phyloP scores from a whole-genome alignment of 768 basidiomycete genomes.

The Lactarius sp. region DNA sequence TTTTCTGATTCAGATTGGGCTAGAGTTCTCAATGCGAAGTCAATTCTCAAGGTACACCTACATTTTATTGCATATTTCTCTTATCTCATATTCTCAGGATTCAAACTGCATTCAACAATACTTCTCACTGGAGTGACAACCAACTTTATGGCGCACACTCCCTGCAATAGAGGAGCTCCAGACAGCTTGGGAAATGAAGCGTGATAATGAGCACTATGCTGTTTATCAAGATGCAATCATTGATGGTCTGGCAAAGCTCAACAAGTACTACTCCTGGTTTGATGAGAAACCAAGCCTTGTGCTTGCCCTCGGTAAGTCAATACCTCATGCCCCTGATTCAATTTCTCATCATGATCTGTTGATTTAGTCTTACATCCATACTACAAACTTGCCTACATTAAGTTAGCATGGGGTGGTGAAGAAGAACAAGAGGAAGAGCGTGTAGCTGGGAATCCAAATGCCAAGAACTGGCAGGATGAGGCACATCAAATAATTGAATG shows the following conservation, averaged over 20 bases:
- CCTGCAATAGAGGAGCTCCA: too few species aligned
- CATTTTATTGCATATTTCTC: too few species aligned
- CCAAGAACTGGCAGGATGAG: too few species aligned
- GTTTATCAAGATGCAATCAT: conserved; percentile 27
- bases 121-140: conserved; percentile 29
- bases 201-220: background rate
- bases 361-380: too few species aligned
- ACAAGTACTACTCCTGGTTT: conserved; percentile 25
- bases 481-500: too few species aligned
- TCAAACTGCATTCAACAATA: conserved; percentile 29
- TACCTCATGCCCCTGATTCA: too few species aligned
- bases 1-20: background rate
- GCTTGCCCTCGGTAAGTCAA: background rate
- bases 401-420: too few species aligned
- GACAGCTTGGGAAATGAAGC: conserved; percentile 4
- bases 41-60: too few species aligned
- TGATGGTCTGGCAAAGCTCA: background rate
- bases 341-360: too few species aligned
- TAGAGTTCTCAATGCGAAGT: background rate
- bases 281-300: background rate
- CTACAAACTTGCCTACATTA: too few species aligned
- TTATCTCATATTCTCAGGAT: conserved; percentile 18
- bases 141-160: conserved; percentile 26
- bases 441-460: too few species aligned
- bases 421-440: too few species aligned